phyloP scores from a whole-genome alignment of 257 asterid species.

The Lantana camara region DNA sequence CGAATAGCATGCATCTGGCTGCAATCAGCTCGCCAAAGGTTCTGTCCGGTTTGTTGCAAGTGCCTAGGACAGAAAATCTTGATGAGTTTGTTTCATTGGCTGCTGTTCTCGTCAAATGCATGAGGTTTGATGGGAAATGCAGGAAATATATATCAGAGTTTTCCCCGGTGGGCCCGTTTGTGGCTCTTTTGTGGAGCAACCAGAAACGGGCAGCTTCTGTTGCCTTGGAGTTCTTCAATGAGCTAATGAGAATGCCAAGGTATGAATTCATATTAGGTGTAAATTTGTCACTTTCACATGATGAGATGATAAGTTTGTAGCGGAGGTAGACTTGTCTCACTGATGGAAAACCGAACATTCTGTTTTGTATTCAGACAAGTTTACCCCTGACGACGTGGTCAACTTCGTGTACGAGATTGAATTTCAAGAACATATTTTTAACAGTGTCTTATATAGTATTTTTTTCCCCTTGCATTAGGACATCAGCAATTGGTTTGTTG shows the following conservation, averaged over 20 bases:
- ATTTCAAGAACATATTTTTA: too few relatives aligned
- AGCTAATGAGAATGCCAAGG: slow-evolving; percentile 78
- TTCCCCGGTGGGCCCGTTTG: slow-evolving; percentile 50
- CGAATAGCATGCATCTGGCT: slow-evolving; percentile 66
- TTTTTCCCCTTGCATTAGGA: slow-evolving; percentile 40
- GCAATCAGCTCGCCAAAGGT: slow-evolving; percentile 75
- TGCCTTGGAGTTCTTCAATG: slow-evolving; percentile 75
- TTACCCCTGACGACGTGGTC: too few relatives aligned
- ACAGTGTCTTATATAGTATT: too few relatives aligned
- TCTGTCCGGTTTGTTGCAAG: slow-evolving; percentile 68
- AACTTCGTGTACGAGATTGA: neutral
- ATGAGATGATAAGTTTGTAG: too few relatives aligned
- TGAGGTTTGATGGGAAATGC: slow-evolving; percentile 75
- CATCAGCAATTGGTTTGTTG: slow-evolving; percentile 59
- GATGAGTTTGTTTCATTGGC: slow-evolving; percentile 80
- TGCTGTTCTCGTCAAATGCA: slow-evolving; percentile 69
- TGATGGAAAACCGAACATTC: too few relatives aligned
- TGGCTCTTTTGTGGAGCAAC: slow-evolving; percentile 73
- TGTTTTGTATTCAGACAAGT: too few relatives aligned
- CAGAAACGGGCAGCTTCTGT: slow-evolving; percentile 55
- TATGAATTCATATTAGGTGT: too few relatives aligned
- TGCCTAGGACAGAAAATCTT: slow-evolving; percentile 60
- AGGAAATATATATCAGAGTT: slow-evolving; percentile 57
- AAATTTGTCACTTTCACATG: too few relatives aligned
- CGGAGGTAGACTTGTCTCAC: too few relatives aligned